These are phyloP conservation scores for Saccharomyces hybrid DNA, from an alignment of 1,139 yeast genomes.

Conservation along the genomic window DNA sequence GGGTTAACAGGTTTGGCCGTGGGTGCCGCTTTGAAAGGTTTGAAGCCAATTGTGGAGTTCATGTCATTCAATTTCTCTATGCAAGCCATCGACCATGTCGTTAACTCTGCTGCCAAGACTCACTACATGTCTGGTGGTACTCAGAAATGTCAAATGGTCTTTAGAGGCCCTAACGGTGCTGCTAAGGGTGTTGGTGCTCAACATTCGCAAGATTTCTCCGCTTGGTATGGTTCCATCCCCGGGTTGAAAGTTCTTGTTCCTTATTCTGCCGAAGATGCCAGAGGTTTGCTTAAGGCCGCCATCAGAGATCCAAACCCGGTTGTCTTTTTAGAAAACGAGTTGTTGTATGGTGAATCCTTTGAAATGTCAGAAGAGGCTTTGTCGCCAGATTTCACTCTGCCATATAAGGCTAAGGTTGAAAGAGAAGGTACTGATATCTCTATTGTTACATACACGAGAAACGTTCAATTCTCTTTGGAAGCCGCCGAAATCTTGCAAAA, in stretches of 20 bases:
- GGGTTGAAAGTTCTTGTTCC: constrained; percentile 96
- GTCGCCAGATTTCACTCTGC: constrained; percentile 81
- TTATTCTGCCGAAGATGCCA: constrained; percentile 90
- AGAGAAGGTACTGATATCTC: constrained; percentile 86
- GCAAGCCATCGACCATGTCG: constrained; percentile 98
- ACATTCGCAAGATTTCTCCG: constrained; percentile 95
- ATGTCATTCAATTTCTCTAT: constrained; percentile 99
- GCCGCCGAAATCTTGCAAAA: constrained; percentile 85
- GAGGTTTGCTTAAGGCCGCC: constrained; percentile 92
- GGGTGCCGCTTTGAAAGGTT: constrained; percentile 95
- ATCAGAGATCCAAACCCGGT: constrained; percentile 98
- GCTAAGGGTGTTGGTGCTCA: constrained; percentile 99
- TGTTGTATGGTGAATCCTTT: constrained; percentile 86
- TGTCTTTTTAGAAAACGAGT: constrained; percentile 90
- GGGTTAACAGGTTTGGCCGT: constrained; percentile 97
- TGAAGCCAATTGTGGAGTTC: constrained; percentile 95
- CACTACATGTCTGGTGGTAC: constrained; percentile 99
- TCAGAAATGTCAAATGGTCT: constrained; percentile 92
- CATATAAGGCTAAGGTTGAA: constrained; percentile 93
- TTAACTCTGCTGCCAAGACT: constrained; percentile 98
- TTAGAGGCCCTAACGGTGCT: constrained; percentile 99
- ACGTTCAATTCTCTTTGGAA: constrained; percentile 74
- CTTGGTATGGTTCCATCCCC: constrained; percentile 98
- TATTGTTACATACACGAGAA: constrained; percentile 85
- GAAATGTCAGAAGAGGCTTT: constrained; percentile 85